Evolutionary conservation across 352 stramenopile genomes (phyloP).

Genomic region (Phytophthora litchii): DNA sequence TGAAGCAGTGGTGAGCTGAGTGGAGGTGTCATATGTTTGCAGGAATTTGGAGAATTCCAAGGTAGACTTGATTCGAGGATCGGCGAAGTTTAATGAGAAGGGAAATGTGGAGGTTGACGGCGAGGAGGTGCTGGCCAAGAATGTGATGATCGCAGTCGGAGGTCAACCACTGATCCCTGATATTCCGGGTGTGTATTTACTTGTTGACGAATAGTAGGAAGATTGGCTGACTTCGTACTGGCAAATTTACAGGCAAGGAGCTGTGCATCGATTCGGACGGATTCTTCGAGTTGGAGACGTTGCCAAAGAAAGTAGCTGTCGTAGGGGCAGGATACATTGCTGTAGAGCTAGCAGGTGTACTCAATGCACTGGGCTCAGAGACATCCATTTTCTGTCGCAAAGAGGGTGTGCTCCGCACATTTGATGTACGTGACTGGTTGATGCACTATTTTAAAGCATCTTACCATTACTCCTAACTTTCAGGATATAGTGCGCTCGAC

Average conservation of each 20-base stretch:
- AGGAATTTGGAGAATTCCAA: constrained; percentile 92
- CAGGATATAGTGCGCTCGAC: constrained; percentile 55
- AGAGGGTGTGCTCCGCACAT: constrained; percentile 86
- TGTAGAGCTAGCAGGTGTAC: constrained; percentile 96
- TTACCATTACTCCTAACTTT: constrained; percentile 6
- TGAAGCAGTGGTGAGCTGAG: not conserved
- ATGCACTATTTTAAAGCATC: not conserved
- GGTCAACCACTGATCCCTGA: constrained; percentile 62
- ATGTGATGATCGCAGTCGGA: constrained; percentile 70
- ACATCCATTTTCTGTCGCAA: constrained; percentile 91
- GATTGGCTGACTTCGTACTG: not conserved
- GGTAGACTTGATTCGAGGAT: constrained; percentile 90
- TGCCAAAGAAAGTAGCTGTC: constrained; percentile 94
- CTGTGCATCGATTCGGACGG: constrained; percentile 95
- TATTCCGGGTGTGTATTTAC: constrained; percentile 43
- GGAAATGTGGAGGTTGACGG: constrained; percentile 86
- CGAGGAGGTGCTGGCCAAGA: constrained; percentile 55
- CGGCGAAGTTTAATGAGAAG: constrained; percentile 81
- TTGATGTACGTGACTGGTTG: constrained; percentile 67
- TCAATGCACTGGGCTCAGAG: constrained; percentile 93
- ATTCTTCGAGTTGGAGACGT: constrained; percentile 96
- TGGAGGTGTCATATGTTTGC: constrained; percentile 1
- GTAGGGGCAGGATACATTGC: constrained; percentile 99
- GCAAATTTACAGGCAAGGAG: constrained; percentile 69
- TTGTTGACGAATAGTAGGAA: not conserved